Evolutionary conservation across 1,139 yeast genomes (phyloP), one percentile per base, ranked within the genome.

Genomic region (Lodderomyces oxycetoniae): DNA sequence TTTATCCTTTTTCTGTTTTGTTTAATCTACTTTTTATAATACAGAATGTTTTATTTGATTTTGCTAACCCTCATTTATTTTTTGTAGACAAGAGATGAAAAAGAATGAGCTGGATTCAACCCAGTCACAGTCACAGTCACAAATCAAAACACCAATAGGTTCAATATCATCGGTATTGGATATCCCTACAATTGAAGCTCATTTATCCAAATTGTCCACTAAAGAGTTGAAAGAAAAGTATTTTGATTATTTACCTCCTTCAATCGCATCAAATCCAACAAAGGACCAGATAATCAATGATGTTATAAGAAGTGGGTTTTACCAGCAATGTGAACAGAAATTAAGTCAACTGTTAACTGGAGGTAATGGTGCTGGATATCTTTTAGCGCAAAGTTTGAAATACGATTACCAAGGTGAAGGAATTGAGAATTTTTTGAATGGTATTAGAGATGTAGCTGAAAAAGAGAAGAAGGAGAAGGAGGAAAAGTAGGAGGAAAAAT

Each of bases 351-450:
- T 69, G 37, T 56, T 77, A 36, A 56, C 48, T 11, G 44, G 48
- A 15, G 48, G 53, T 14, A 53, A 57, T 11, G 80, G 79, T 2
- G 72, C 77, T 4, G 82, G 82, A 2, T 63, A 57, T 36, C 49
- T 76, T 24, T 64, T 79, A 33, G 63, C 84, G 4, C 68, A 63
- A 37, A 67, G 74, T 31, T 61, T 78, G 36, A 73, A 71, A 20
- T 63, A 63, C 44, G 68, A 63, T 5, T 79, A 78, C 44, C 40
- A 56, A 15, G 83, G 83, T 3, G 84, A 78, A 48, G 85, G 85
- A 0, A 59, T 78, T 15, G 72, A 63, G 33, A 71, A 71, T 10
- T 77, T 76, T 42, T 55, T 79, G 38, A 49, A 57, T 25, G 79
- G 79, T 2, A 57, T 71, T n/a, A 57, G 78, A 40, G 49, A 55